phyloP scores from a whole-genome alignment of 441 rosid genomes.

The Jatropha multifida region DNA sequence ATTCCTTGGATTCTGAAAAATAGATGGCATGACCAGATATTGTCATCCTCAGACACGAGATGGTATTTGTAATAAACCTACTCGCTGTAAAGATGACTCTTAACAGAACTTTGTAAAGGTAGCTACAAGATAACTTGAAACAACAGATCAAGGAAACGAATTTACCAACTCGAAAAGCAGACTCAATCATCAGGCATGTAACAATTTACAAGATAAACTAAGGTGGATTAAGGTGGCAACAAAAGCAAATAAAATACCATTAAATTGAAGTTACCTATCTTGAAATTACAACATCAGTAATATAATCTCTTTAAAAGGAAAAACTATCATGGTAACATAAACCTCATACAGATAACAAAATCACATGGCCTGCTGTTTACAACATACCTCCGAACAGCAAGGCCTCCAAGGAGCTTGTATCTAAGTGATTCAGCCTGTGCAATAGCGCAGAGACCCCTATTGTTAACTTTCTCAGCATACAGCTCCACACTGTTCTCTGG shows the following conservation, averaged over 20 bases:
- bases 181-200: not conserved
- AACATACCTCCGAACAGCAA: slow-evolving; percentile 75
- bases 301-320: not conserved
- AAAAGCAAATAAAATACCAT: not conserved
- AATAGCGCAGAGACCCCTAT: slow-evolving; percentile 84
- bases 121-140: not conserved
- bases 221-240: not conserved
- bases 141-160: not conserved
- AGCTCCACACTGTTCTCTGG: slow-evolving; percentile 81
- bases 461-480: slow-evolving; percentile 75
- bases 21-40: slow-evolving; percentile 24
- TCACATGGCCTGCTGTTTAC: not conserved
- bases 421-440: slow-evolving; percentile 96
- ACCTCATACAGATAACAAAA: not conserved
- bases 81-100: slow-evolving; percentile 45
- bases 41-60: slow-evolving; percentile 44
- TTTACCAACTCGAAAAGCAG: not conserved
- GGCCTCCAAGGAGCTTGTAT: slow-evolving; percentile 90
- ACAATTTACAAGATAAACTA: not conserved
- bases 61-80: slow-evolving; percentile 25
- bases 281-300: not conserved
- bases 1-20: slow-evolving; percentile 14
- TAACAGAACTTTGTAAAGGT: not conserved
- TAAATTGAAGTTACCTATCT: not conserved
- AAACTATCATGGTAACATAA: not conserved